phyloP scores from a whole-genome alignment of 1,139 yeast species.

The Yamadazyma atmosphaerica region DNA sequence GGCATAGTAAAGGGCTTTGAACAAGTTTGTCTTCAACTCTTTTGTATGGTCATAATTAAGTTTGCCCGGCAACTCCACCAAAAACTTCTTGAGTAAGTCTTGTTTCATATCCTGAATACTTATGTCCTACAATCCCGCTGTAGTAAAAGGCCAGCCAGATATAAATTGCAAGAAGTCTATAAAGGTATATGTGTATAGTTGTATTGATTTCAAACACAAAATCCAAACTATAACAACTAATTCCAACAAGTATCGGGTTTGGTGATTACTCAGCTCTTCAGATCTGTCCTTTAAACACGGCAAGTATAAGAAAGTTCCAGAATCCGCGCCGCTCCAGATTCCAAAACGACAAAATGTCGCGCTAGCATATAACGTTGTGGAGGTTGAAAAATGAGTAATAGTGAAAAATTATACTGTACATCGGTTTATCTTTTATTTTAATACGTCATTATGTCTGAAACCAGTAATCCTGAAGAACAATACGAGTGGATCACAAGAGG shows the following conservation, averaged over 20 bases:
- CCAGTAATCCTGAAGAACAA: slow-evolving; percentile 57
- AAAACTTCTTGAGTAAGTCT: slow-evolving; percentile 25
- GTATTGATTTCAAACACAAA: too few relatives aligned
- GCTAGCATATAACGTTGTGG: background rate
- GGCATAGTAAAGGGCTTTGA: slow-evolving; percentile 31
- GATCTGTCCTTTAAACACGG: too few relatives aligned
- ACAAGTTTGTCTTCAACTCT: slow-evolving; percentile 21
- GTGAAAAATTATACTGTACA: background rate
- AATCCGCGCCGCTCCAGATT: background rate
- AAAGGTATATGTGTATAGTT: too few relatives aligned
- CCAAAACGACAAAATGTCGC: background rate
- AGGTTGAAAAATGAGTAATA: background rate
- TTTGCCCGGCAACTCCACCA: slow-evolving; percentile 28
- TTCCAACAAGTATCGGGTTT: too few relatives aligned
- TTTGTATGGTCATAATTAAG: slow-evolving; percentile 17
- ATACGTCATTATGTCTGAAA: slow-evolving; percentile 19
- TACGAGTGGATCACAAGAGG: slow-evolving; percentile 78
- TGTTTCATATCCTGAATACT: slow-evolving; percentile 16
- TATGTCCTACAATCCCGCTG: too few relatives aligned
- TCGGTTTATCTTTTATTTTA: background rate
- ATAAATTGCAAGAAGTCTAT: too few relatives aligned
- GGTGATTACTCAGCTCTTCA: too few relatives aligned
- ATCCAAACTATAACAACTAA: too few relatives aligned
- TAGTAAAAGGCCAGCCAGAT: too few relatives aligned
- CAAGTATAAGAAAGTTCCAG: slow-evolving; percentile 5